Percentiles rank a stretch among this genome's conserved stretches.
Conservation (phyloP, 345 rosid species). For the Eucalyptus cloeziana region DNA sequence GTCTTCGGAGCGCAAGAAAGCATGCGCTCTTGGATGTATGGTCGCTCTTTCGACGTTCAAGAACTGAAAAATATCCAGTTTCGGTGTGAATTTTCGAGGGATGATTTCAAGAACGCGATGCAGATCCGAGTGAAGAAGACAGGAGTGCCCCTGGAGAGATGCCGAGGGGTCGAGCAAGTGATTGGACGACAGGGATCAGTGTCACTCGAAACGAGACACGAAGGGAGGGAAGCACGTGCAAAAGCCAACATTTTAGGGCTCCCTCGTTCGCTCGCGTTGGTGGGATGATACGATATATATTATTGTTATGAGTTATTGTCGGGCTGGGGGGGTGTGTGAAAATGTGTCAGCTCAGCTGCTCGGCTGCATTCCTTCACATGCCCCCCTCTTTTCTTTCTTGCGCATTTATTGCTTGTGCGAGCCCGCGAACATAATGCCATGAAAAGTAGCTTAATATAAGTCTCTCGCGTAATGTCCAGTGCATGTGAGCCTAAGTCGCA, state of each 20-base stretch:
- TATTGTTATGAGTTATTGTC: not conserved
- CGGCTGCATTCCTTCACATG: not conserved
- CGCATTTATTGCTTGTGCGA: not conserved
- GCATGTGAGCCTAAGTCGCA: not conserved
- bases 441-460: not conserved
- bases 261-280: not conserved
- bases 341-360: not conserved
- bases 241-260: conserved; percentile 10
- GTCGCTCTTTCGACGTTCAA: not conserved
- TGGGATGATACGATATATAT: not conserved
- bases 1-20: not conserved
- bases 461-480: not conserved
- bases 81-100: not conserved
- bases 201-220: not conserved
- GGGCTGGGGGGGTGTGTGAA: not conserved
- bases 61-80: not conserved
- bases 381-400: not conserved
- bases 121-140: not conserved
- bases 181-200: conserved; percentile 1
- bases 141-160: not conserved
- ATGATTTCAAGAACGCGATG: not conserved
- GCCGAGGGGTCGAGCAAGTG: not conserved
- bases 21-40: not conserved
- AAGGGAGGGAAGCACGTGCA: conserved; percentile 8
- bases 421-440: not conserved